A percentile compares a stretch with the other conserved stretches of the same genome.
These are phyloP conservation scores for Penicillium sp. DNA, from an alignment of 2,329 filamentous ascomycete species.

Conservation along the genomic window DNA sequence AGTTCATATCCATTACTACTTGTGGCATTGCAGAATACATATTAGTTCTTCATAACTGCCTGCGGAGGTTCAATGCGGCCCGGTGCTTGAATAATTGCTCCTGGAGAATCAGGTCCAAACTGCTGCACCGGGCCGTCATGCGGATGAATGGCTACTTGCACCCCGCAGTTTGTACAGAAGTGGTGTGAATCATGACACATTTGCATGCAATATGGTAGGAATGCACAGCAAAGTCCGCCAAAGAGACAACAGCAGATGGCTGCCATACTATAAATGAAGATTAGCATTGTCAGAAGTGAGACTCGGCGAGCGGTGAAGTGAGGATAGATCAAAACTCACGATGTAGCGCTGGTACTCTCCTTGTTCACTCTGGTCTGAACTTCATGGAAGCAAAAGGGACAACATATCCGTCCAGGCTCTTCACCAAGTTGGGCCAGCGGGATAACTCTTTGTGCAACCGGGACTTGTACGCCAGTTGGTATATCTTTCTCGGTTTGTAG, in stretches of 20 bases:
- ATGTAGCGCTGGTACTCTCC: slow-evolving; percentile 13
- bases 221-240: slow-evolving; percentile 15
- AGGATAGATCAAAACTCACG: slow-evolving; percentile 4
- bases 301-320: background rate
- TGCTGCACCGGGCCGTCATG: background rate
- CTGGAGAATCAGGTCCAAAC: background rate
- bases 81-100: background rate
- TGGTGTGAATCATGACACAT: slow-evolving; percentile 20
- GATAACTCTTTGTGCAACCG: background rate
- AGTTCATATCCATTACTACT: background rate
- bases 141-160: background rate
- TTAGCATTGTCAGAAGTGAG: background rate
- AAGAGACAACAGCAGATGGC: slow-evolving; percentile 15
- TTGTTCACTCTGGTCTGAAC: slow-evolving; percentile 12
- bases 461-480: background rate
- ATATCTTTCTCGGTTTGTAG: background rate
- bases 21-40: no score
- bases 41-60: slow-evolving; percentile 1
- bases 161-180: slow-evolving; percentile 11
- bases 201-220: slow-evolving; percentile 16
- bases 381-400: slow-evolving; percentile 15
- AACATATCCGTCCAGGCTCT: slow-evolving; percentile 9
- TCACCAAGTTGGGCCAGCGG: slow-evolving; percentile 8
- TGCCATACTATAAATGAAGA: slow-evolving; percentile 4
- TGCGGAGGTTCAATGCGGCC: background rate